Percentiles rank a stretch among this genome's conserved stretches.
Conservation (phyloP, 768 basidiomycete genomes). For the Galerina sulciceps region DNA sequence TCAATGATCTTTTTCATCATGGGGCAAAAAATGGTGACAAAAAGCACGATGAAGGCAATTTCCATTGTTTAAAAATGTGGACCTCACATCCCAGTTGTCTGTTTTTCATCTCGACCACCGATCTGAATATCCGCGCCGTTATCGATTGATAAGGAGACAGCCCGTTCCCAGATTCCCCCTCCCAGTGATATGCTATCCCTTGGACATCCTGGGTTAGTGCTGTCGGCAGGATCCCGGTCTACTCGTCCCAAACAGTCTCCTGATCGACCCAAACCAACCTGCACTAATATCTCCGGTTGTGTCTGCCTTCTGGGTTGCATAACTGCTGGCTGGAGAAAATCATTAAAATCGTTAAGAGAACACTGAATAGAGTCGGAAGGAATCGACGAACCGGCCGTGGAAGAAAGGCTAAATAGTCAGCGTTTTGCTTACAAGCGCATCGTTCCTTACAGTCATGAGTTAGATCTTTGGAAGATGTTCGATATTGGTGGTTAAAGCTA, state of each 20-base stretch:
- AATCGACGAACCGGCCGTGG: not conserved
- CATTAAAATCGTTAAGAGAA: not conserved
- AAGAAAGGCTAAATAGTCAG: not conserved
- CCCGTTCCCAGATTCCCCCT: not conserved
- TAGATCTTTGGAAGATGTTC: too few species aligned
- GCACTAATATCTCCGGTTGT: conserved; percentile 13
- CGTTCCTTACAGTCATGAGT: not conserved
- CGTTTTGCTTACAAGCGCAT: not conserved
- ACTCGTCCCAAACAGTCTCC: too few species aligned
- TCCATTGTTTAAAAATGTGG: too few species aligned
- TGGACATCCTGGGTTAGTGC: not conserved
- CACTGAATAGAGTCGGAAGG: too few species aligned
- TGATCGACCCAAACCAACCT: conserved; percentile 17
- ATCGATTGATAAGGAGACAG: not conserved
- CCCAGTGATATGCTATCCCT: not conserved
- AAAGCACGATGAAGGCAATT: too few species aligned
- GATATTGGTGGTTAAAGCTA: not conserved
- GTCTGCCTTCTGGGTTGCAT: not conserved
- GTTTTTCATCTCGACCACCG: not conserved
- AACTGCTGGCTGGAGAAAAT: not conserved
- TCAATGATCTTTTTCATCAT: too few species aligned
- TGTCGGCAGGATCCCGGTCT: too few species aligned
- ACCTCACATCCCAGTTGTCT: too few species aligned
- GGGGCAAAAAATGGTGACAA: too few species aligned
- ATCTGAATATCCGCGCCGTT: not conserved